Percentiles rank a stretch among this genome's conserved stretches.
phyloP scores from a whole-genome alignment of 1,139 yeast species.

The Saccharomyces hybrid region DNA sequence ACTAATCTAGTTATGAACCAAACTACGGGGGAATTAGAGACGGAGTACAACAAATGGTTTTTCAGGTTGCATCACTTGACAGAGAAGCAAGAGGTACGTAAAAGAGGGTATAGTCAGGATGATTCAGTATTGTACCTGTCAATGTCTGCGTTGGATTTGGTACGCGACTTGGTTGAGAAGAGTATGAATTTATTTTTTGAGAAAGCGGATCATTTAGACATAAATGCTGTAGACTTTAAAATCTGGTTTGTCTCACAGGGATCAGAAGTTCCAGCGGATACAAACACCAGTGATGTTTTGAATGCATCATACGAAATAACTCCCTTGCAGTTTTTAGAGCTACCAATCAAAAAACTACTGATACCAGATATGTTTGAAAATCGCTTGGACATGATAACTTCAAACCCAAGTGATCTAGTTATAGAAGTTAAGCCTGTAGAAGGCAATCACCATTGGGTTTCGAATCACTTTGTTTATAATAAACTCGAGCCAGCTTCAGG shows the following conservation, averaged over 20 bases:
- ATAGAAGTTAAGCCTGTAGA: constrained; percentile 26
- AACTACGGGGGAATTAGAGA: constrained; percentile 34
- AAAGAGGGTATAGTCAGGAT: constrained; percentile 18
- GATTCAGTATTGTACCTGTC: constrained; percentile 15
- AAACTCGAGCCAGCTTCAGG: constrained; percentile 37
- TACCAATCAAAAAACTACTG: constrained; percentile 20
- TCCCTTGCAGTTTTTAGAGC: constrained; percentile 26
- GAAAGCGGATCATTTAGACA: constrained; percentile 18
- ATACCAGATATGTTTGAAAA: constrained; percentile 15
- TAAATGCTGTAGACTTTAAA: constrained; percentile 20
- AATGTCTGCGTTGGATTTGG: constrained; percentile 18
- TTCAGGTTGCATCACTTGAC: constrained; percentile 47
- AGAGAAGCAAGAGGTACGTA: constrained; percentile 5
- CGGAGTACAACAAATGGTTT: constrained; percentile 48
- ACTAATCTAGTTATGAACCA: constrained; percentile 39
- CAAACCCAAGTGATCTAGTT: constrained; percentile 25
- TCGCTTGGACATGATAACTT: constrained; percentile 18
- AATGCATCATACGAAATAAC: constrained; percentile 20
- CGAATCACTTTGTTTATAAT: constrained; percentile 28
- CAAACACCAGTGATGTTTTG: constrained; percentile 1
- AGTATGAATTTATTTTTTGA: constrained; percentile 20
- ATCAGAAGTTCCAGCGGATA: constrained; percentile 7
- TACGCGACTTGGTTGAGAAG: constrained; percentile 19
- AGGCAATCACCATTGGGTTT: constrained; percentile 32
- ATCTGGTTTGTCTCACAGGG: constrained; percentile 28